These are phyloP conservation scores for Sporisorium reilianum DNA, from an alignment of 1,284 basidiomycete species.

Conservation along the genomic window DNA sequence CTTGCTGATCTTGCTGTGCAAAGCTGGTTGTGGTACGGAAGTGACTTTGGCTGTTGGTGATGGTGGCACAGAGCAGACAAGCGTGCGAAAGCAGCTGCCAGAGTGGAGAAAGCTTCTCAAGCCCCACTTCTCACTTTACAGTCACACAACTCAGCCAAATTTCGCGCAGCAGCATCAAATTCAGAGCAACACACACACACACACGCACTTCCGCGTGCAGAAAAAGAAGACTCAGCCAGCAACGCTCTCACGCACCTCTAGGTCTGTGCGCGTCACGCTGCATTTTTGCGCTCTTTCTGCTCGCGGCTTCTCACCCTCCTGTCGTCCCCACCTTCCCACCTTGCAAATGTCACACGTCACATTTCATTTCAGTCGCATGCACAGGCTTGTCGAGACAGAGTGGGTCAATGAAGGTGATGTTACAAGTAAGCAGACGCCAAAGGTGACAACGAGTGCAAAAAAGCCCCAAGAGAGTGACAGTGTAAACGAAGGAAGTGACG, in stretches of 20 bases:
- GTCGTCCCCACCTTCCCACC: neutral
- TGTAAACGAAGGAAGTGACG: constrained; percentile 3
- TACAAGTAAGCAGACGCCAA: constrained; percentile 31
- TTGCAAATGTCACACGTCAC: neutral
- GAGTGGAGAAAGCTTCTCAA: constrained; percentile 1
- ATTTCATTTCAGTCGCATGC: neutral
- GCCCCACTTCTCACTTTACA: neutral
- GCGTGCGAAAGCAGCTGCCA: neutral
- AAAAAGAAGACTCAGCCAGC: neutral
- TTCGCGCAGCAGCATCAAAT: constrained; percentile 1
- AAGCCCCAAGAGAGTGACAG: constrained; percentile 2
- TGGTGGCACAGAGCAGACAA: neutral
- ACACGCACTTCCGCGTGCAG: neutral
- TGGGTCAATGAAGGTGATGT: constrained; percentile 21
- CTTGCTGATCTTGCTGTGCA: too few relatives aligned
- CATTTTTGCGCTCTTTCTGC: constrained; percentile 11
- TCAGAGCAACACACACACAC: neutral
- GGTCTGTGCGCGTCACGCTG: constrained; percentile 45
- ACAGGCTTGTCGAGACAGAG: neutral
- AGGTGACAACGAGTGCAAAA: constrained; percentile 4
- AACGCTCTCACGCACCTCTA: neutral
- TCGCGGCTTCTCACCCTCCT: neutral
- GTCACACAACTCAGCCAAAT: too few relatives aligned
- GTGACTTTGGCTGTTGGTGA: too few relatives aligned
- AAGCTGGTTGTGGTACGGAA: too few relatives aligned